phyloP scores from a whole-genome alignment of 2,329 filamentous ascomycete species.

The Tympanopsis confertula region DNA sequence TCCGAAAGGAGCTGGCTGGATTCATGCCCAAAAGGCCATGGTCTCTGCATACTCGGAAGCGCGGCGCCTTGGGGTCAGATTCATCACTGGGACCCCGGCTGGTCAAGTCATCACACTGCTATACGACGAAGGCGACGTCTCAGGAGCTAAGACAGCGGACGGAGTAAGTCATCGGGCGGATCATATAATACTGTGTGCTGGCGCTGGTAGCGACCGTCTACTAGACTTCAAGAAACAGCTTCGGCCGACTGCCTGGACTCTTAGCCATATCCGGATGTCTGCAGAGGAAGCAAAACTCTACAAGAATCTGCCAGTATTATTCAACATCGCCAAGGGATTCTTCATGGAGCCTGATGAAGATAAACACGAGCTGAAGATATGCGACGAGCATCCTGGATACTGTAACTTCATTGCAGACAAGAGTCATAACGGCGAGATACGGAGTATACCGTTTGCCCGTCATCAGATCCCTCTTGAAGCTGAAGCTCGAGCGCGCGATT shows the following conservation, averaged over 20 bases:
- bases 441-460: conserved; percentile 8
- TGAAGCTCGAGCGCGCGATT: conserved; percentile 30
- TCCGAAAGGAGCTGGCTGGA: conserved; percentile 34
- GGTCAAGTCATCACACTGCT: conserved; percentile 25
- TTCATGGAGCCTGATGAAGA: conserved; percentile 33
- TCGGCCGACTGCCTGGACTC: conserved; percentile 37
- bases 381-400: conserved; percentile 46
- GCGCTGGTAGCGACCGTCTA: conserved; percentile 28
- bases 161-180: conserved; percentile 23
- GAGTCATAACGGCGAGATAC: not conserved
- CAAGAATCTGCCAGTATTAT: conserved; percentile 31
- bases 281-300: conserved; percentile 27
- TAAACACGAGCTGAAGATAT: conserved; percentile 31
- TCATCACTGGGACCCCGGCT: conserved; percentile 25
- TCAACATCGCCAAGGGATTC: conserved; percentile 30
- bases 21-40: conserved; percentile 36
- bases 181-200: conserved; percentile 30
- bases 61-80: conserved; percentile 28
- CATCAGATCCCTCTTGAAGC: conserved; percentile 31
- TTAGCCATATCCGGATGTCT: conserved; percentile 35
- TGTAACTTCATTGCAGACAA: conserved; percentile 26
- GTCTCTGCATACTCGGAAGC: conserved; percentile 30
- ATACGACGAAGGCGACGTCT: conserved; percentile 20
- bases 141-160: conserved; percentile 27
- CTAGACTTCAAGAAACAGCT: conserved; percentile 36